Base-by-base conservation (phyloP, 169 alveolate genomes). In the Eimeria nieschulzi region DNA sequence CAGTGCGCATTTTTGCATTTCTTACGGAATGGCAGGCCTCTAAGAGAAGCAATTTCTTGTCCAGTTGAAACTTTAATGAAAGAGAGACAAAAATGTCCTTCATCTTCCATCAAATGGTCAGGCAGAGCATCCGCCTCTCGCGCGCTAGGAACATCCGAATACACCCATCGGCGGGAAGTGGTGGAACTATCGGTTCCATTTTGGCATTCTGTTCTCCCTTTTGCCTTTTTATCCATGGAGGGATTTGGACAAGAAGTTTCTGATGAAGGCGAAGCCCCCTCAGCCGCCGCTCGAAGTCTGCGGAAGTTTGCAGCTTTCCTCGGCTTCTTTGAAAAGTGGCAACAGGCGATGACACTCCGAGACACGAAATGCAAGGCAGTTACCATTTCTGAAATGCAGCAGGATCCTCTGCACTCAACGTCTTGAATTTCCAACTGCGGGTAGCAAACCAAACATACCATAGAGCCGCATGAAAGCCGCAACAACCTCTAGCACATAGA, bases 21-120 rank as follows among this genome's bases (percentile, higher is more conserved):
- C 86, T 53, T 55, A 78, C 86, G 86, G 53, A 78, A 78, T 17
- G 86, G 86, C 23, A 78, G 54, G 70, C 55, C 86, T 21, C 86
- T 21, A 46, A 78, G 70, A n/a, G 86, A 51, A 33, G 86, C 86
- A 7, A 78, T 64, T 19, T 78, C 86, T 46, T 21, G 61, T 21
- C 86, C 86, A 51, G 86, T 78, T 25, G 86, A 46, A 51, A 78
- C 21, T 78, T 78, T 78, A 51, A 78, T 17, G 51, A 78, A 78
- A 6, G 86, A 51, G 55, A 78, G 53, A 21, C 86, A 78, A n/a
- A 78, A 78, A 23, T 8, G 13, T 46, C 86, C 86, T 23, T n/a
- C 85, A 0, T 9, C 51, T 19, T 17, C 86, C 71, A 51, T 56
- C 71, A n/a, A 15, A 9, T 5, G 51, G 21, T 78, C 86, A 9